phyloP scores from a whole-genome alignment of 768 basidiomycete species.

The Podaxis sp. region DNA sequence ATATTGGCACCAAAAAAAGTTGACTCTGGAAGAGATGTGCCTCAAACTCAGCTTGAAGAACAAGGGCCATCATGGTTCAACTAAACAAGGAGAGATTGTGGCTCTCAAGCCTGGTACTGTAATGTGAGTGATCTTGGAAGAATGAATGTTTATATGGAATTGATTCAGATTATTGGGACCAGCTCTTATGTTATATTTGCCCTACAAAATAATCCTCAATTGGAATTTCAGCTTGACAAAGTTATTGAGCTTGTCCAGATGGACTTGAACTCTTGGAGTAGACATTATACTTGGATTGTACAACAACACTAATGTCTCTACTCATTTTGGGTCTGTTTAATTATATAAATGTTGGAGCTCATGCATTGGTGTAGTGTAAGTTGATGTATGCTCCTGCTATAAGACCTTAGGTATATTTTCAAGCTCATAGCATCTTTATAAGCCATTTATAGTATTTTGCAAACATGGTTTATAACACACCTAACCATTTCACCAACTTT shows the following conservation, averaged over 20 bases:
- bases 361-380: too few relatives aligned
- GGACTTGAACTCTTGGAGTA: conserved; percentile 8
- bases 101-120: conserved; percentile 28
- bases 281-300: conserved; percentile 1
- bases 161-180: neutral
- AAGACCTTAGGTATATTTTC: too few relatives aligned
- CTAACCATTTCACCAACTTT: too few relatives aligned
- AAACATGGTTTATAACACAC: too few relatives aligned
- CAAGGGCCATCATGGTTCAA: neutral
- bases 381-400: too few relatives aligned
- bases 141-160: neutral
- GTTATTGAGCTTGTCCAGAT: neutral
- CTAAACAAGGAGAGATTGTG: conserved; percentile 2
- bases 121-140: conserved; percentile 24
- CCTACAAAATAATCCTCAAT: conserved; percentile 23
- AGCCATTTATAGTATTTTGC: too few relatives aligned
- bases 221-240: neutral
- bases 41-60: conserved; percentile 21
- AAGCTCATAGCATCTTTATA: too few relatives aligned
- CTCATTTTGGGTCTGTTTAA: too few relatives aligned
- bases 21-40: conserved; percentile 30
- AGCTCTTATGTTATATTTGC: conserved; percentile 33
- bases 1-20: conserved; percentile 27
- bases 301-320: neutral
- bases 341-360: too few relatives aligned